Evolutionary conservation across 73 alveolate genomes (phyloP).

Genomic region (Urostyla sp.): DNA sequence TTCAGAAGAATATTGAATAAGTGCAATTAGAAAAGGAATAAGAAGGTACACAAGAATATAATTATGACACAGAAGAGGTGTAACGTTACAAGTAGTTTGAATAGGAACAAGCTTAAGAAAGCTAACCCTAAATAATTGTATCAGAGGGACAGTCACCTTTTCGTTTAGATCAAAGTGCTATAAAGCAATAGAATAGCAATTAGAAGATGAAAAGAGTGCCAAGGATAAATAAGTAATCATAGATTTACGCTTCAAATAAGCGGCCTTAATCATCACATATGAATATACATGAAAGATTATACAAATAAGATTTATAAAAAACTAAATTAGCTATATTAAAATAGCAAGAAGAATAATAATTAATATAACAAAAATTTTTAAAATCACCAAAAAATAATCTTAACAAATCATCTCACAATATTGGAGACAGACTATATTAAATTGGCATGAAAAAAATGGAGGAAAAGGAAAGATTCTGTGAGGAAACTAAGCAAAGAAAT

Average conservation of each 20-base stretch:
- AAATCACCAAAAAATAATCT: neutral
- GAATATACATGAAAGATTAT: conserved; percentile 50
- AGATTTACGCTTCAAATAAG: conserved; percentile 33
- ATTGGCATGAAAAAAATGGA: conserved; percentile 57
- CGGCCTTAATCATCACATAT: conserved; percentile 21
- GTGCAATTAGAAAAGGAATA: neutral
- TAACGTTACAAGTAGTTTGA: neutral
- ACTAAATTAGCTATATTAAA: conserved; percentile 39
- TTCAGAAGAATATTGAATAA: conserved; percentile 18
- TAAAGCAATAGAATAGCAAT: neutral
- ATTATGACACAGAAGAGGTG: neutral
- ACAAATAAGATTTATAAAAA: conserved; percentile 56
- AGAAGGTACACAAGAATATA: neutral
- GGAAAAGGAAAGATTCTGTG: conserved; percentile 43
- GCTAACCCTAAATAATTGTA: neutral
- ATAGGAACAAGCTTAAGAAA: neutral
- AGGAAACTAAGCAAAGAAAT: conserved; percentile 2
- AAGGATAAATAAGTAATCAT: conserved; percentile 32
- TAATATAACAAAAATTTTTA: neutral
- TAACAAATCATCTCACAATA: conserved; percentile 7
- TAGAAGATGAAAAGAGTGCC: conserved; percentile 10
- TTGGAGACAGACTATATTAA: conserved; percentile 61
- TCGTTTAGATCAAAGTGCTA: neutral
- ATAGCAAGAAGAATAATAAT: conserved; percentile 8
- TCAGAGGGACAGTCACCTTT: neutral